Evolutionary conservation across 495 filamentous ascomycete species (phyloP), one percentile per base, ranked within the genome.

Genomic region (Neurospora sp.): DNA sequence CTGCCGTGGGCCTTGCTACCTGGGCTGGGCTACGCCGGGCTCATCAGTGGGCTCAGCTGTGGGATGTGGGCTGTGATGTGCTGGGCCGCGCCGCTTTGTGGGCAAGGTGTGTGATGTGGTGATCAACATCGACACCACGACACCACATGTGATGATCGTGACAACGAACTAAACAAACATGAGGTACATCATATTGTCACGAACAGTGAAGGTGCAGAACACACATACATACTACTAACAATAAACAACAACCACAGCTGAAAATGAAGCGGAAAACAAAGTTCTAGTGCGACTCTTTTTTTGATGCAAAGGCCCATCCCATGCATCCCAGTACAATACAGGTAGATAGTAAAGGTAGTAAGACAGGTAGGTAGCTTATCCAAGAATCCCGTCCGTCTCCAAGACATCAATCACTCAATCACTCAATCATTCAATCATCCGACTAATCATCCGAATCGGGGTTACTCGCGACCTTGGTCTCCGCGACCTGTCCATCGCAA

Each of bases 401-500:
- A 61, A 61, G 53, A 61, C 22, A 53, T 31, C 10, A 22, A 27
- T 12, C 11, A 53, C 20, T 53, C 46, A 18, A 42, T 42, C 41
- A 42, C 41, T 31, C 31, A 31, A 31, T 31, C 4, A 31, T 4
- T 31, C 31, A 3, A 61, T 61, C 27, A 12, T 6, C 11, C 46
- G 10, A 53, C 2, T 18, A 1, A 3, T 61, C 6, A 61, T 35
- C 11, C 31, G 31, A 35, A 61, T 18, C 27, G 11, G 27, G 7
- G 12, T 14, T 18, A 35, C 4, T 39, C 48, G 72, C 42, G 11
- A 76, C 73, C 40, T 72, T 72, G 8, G 77, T 79, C 5, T 40
- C 71, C 0, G 42, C 72, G 12, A 53, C 72, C 11, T 41, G 31
- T 5, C 76, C 76, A 61, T 76, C 68, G 39, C 87, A 89, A 41